Conservation (phyloP, 2,329 filamentous ascomycete species). For the Dendryphion nanum region DNA sequence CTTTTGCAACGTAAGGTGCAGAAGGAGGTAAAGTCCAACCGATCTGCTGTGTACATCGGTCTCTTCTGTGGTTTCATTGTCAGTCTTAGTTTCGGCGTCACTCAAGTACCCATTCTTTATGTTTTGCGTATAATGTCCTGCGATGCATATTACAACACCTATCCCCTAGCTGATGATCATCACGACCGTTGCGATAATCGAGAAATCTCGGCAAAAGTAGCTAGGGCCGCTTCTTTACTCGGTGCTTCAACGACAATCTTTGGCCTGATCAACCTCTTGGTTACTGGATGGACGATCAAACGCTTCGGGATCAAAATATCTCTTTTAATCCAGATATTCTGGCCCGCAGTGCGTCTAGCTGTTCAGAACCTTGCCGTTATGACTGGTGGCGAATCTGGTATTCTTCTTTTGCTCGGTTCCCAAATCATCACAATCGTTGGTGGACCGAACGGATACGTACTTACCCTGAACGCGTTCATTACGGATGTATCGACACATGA, state of each 20-base stretch:
- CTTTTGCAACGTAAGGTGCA: too few species aligned
- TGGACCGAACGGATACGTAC: constrained; percentile 66
- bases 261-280: constrained; percentile 65
- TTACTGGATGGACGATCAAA: constrained; percentile 67
- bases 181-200: constrained; percentile 59
- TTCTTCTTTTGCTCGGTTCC: constrained; percentile 65
- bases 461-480: constrained; percentile 67
- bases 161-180: constrained; percentile 47
- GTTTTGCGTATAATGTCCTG: constrained; percentile 72
- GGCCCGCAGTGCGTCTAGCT: constrained; percentile 62
- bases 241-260: constrained; percentile 68
- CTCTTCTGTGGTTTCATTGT: not conserved
- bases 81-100: not conserved
- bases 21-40: too few species aligned
- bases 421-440: constrained; percentile 69
- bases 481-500: constrained; percentile 62
- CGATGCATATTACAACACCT: constrained; percentile 63
- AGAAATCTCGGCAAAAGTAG: constrained; percentile 64
- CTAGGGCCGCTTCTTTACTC: constrained; percentile 62
- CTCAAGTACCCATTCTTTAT: constrained; percentile 45
- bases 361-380: constrained; percentile 65
- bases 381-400: constrained; percentile 60
- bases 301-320: constrained; percentile 62
- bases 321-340: constrained; percentile 61
- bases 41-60: not conserved